phyloP scores from a whole-genome alignment of 2,329 filamentous ascomycete species.

The Hymenoscyphus scutula region DNA sequence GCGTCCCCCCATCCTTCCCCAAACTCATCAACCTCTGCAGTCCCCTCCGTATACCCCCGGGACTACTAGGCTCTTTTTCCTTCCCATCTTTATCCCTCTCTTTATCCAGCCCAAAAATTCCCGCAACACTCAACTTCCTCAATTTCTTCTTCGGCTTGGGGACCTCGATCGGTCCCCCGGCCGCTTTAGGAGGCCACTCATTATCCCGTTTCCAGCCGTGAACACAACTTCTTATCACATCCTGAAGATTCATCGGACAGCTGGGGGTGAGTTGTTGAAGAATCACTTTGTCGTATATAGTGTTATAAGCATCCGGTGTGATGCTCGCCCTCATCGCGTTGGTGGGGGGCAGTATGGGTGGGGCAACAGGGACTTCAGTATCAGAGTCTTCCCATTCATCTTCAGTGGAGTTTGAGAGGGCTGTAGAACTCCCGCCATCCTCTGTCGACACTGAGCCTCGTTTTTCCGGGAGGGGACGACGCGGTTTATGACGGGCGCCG shows the following conservation, averaged over 20 bases:
- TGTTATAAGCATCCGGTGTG: conserved; percentile 68
- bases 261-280: conserved; percentile 75
- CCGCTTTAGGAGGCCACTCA: conserved; percentile 77
- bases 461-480: conserved; percentile 38
- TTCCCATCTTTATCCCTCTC: conserved; percentile 15
- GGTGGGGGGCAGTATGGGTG: conserved; percentile 67
- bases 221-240: conserved; percentile 78
- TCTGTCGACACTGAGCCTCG: conserved; percentile 38
- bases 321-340: conserved; percentile 80
- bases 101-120: conserved; percentile 28
- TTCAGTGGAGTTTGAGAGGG: conserved; percentile 26
- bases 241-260: conserved; percentile 81
- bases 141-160: conserved; percentile 22
- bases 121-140: conserved; percentile 32
- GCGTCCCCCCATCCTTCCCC: conserved; percentile 10
- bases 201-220: conserved; percentile 90
- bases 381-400: conserved; percentile 29
- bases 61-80: conserved; percentile 9
- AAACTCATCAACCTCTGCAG: conserved; percentile 28
- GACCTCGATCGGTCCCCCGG: conserved; percentile 41
- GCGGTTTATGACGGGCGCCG: conserved; percentile 54
- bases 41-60: conserved; percentile 19
- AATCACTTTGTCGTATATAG: conserved; percentile 88
- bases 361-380: conserved; percentile 61
- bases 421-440: conserved; percentile 26